A percentile compares a stretch with the other conserved stretches of the same genome.
Evolutionary conservation across 306 rosid genomes (phyloP).

Genomic region (Begonia peltatifolia): DNA sequence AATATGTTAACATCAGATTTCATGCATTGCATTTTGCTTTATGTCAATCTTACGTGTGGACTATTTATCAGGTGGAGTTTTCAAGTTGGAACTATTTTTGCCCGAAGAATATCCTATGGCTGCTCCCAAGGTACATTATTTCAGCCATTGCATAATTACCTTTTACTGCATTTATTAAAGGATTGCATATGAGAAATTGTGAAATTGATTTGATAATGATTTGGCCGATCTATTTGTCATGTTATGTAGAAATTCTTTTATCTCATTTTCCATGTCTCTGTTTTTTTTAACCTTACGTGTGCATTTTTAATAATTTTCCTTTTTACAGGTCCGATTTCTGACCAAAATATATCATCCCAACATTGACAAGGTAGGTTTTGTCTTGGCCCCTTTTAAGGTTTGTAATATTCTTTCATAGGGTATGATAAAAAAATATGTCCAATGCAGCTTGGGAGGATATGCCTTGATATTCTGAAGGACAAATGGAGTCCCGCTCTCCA

Average conservation of each 20-base stretch:
- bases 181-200: too few species aligned
- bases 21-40: background rate
- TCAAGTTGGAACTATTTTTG: conserved; percentile 77
- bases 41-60: conserved; percentile 11
- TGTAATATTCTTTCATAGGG: background rate
- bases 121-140: conserved; percentile 66
- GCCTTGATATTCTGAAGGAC: conserved; percentile 21
- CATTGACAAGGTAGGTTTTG: conserved; percentile 74
- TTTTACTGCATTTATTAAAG: background rate
- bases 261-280: background rate
- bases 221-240: too few species aligned
- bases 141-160: conserved; percentile 1
- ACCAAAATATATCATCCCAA: conserved; percentile 96
- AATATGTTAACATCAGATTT: too few species aligned
- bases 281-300: conserved; percentile 4
- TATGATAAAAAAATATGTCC: conserved; percentile 8
- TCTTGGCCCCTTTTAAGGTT: conserved; percentile 2
- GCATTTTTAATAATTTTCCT: conserved; percentile 6
- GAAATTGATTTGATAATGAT: too few species aligned
- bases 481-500: conserved; percentile 21
- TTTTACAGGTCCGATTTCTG: conserved; percentile 76
- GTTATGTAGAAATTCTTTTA: background rate
- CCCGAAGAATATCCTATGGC: conserved; percentile 96
- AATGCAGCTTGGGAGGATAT: conserved; percentile 14
- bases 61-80: conserved; percentile 53